These are phyloP conservation scores for Backusella liffmaniae DNA, from an alignment of 192 early-diverging fungal genomes.

Conservation along the genomic window DNA sequence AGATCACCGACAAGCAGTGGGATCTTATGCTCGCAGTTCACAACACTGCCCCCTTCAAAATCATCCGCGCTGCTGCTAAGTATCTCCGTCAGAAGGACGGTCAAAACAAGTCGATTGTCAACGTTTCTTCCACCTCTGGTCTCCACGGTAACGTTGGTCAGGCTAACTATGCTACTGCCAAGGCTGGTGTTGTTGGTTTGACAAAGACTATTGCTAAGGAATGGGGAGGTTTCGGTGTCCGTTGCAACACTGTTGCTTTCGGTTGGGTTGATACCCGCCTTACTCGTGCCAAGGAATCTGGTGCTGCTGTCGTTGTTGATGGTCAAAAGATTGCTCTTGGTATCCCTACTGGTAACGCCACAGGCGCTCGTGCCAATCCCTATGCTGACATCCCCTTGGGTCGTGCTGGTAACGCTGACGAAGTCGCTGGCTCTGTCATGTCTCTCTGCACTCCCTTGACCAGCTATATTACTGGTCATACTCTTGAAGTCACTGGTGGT, in stretches of 20 bases:
- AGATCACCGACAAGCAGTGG: slow-evolving; percentile 93
- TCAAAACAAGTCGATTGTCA: slow-evolving; percentile 56
- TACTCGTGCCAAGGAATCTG: slow-evolving; percentile 63
- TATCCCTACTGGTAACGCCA: slow-evolving; percentile 50
- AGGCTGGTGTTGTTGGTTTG: slow-evolving; percentile 89
- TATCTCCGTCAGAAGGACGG: slow-evolving; percentile 59
- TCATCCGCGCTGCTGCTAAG: slow-evolving; percentile 54
- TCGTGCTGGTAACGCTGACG: slow-evolving; percentile 58
- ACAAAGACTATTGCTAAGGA: slow-evolving; percentile 89
- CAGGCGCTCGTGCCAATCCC: slow-evolving; percentile 29
- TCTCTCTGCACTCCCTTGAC: slow-evolving; percentile 58
- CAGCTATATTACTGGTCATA: slow-evolving; percentile 56
- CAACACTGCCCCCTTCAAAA: slow-evolving; percentile 63
- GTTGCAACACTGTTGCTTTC: slow-evolving; percentile 63
- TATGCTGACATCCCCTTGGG: slow-evolving; percentile 56
- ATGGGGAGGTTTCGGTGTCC: slow-evolving; percentile 64
- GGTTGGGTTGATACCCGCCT: slow-evolving; percentile 65
- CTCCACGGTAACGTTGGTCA: slow-evolving; percentile 92
- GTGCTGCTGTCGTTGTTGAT: slow-evolving; percentile 54
- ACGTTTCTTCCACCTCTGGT: slow-evolving; percentile 65
- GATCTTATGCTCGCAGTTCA: slow-evolving; percentile 78
- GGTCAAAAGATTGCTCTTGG: slow-evolving; percentile 62
- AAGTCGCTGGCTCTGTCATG: slow-evolving; percentile 58
- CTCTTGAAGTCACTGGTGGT: slow-evolving; percentile 63
- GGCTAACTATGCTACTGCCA: slow-evolving; percentile 94